Evolutionary conservation across 768 basidiomycete genomes (phyloP), one percentile per base, ranked within the genome.

Genomic region (Boletus tylopilopsis): DNA sequence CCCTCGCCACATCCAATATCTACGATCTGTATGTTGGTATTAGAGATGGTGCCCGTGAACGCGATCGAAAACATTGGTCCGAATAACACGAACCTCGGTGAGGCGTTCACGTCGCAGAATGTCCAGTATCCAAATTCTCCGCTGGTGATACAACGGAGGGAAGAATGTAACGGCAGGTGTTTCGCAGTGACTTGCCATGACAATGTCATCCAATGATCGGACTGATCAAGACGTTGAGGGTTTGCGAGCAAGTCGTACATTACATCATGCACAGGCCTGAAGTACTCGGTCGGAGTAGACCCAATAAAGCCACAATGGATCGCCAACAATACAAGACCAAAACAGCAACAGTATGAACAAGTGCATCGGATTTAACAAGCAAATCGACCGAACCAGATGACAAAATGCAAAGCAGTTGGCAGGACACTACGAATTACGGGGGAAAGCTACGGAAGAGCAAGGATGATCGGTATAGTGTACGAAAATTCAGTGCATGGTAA

Each of bases 1-100:
- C 91, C 91, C 66, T 89, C 82, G 34, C 91, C 91, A 57, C 91
- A 94, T 5, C 91, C 91, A 23, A 91, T 72, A 58, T 94, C 91
- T 41, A 92, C 71, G 7, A 93, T 75, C 89, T 91, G 50, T 19
- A 22, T 11, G 21, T 24, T 44, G 23, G 43, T 38, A 39, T 53
- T 43, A 42, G 38, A 43, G 29, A 25, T 52, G 24, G 23, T 21
- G 3, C 5, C 11, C 16, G 18, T 43, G 29, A 6, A 30, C 27
- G 25, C 27, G 25, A 45, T 18, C 24, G 5, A 19, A 12, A 23
- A 2, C 13, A 13, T 5, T 12, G 13, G 0, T 40, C 15, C 3
- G n/a, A 15, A 16, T 27, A 24, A 29, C 5, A 62, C 73, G 44
- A 53, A 83, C 85, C 63, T 77, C 71, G 11, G 76, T 70, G 32